These are phyloP conservation scores for Cymbopogon flexuosus DNA, from an alignment of 202 grass and related monocot genomes.

Conservation along the genomic window DNA sequence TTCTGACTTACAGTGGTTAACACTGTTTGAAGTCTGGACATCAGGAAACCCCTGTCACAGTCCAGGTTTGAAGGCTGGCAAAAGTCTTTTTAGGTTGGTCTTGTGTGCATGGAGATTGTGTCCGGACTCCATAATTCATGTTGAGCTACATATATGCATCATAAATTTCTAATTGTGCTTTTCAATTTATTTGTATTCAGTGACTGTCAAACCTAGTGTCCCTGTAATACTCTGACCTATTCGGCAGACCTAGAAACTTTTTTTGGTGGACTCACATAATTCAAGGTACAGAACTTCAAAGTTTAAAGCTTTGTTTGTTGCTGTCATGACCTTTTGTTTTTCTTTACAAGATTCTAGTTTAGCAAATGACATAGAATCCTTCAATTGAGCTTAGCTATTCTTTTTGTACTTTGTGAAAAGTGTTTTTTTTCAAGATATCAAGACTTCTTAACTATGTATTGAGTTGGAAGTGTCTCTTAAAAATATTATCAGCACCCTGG, in stretches of 20 bases:
- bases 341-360: background rate
- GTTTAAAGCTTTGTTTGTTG: background rate
- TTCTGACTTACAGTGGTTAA: background rate
- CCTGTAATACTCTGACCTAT: background rate
- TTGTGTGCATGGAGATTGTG: background rate
- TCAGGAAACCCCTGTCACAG: background rate
- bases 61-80: background rate
- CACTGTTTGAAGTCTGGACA: background rate
- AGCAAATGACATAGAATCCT: background rate
- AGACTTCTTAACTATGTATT: background rate
- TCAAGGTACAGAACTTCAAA: background rate
- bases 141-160: background rate
- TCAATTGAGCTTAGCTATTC: background rate
- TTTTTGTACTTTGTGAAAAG: background rate
- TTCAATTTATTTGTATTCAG: background rate
- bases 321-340: conserved; percentile 10
- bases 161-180: background rate
- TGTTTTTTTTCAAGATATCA: background rate
- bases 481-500: background rate
- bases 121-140: background rate
- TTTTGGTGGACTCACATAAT: background rate
- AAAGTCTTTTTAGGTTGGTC: background rate
- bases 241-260: conserved; percentile 8
- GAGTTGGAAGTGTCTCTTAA: background rate
- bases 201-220: background rate